Evolutionary conservation across 441 rosid genomes (phyloP).

Genomic region (Melastoma candidum): DNA sequence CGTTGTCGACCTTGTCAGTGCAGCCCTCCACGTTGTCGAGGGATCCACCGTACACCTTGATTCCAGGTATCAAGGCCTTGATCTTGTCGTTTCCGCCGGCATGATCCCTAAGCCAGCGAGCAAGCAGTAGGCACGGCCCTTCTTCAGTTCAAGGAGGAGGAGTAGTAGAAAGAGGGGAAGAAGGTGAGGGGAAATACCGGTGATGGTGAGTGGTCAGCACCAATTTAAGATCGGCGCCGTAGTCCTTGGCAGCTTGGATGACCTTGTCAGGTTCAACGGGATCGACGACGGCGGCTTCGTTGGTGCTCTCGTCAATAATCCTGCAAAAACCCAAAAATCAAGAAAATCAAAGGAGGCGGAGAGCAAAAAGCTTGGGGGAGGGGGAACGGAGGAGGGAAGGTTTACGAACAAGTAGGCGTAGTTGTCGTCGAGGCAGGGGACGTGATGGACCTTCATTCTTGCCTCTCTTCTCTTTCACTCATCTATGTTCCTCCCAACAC

Average conservation of each 20-base stretch:
- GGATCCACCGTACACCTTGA: constrained; percentile 79
- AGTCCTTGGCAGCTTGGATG: constrained; percentile 39
- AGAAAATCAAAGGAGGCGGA: background rate
- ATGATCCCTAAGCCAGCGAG: constrained; percentile 58
- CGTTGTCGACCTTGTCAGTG: constrained; percentile 53
- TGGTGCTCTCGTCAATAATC: constrained; percentile 64
- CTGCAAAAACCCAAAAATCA: constrained; percentile 19
- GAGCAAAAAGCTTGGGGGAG: background rate
- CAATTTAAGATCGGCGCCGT: constrained; percentile 40
- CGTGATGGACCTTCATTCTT: constrained; percentile 51
- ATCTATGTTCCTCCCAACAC: too few species aligned
- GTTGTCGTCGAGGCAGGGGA: constrained; percentile 84
- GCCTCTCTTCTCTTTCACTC: background rate
- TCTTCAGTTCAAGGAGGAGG: background rate
- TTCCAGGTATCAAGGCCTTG: constrained; percentile 56
- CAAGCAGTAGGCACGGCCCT: background rate
- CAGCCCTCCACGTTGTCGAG: constrained; percentile 70
- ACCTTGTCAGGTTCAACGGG: constrained; percentile 83
- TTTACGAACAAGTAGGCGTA: constrained; percentile 60
- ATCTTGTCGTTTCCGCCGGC: constrained; percentile 85
- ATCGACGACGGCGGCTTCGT: constrained; percentile 88
- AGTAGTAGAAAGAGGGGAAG: background rate
- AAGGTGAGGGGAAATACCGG: constrained; percentile 28
- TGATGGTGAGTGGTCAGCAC: constrained; percentile 94
- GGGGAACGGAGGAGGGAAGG: background rate